phyloP scores from a whole-genome alignment of 768 basidiomycete species.

The Naematelia aurantialba region DNA sequence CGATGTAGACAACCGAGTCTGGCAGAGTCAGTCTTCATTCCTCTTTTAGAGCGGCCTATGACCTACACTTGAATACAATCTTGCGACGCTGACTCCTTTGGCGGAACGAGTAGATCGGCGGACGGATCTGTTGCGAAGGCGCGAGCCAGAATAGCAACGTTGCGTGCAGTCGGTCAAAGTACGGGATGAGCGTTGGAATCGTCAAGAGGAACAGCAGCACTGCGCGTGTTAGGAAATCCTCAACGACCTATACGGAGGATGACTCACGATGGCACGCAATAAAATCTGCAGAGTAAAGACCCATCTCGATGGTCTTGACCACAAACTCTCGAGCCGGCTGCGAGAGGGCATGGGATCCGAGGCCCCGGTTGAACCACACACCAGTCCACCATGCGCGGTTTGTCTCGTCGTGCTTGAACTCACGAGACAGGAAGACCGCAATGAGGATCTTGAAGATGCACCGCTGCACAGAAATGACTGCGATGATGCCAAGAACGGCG shows the following conservation, averaged over 20 bases:
- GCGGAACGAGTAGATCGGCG: slow-evolving; percentile 84
- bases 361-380: slow-evolving; percentile 86
- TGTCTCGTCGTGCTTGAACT: slow-evolving; percentile 99
- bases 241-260: not conserved
- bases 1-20: slow-evolving; percentile 69
- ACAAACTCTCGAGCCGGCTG: slow-evolving; percentile 96
- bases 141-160: slow-evolving; percentile 87
- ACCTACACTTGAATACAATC: slow-evolving; percentile 61
- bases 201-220: slow-evolving; percentile 86
- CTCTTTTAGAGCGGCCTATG: not conserved
- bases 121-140: slow-evolving; percentile 49
- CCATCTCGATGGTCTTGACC: slow-evolving; percentile 96
- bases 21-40: slow-evolving; percentile 37
- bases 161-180: slow-evolving; percentile 85
- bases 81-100: slow-evolving; percentile 83
- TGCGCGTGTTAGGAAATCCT: slow-evolving; percentile 9
- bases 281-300: slow-evolving; percentile 92
- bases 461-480: slow-evolving; percentile 81
- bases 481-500: slow-evolving; percentile 86
- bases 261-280: slow-evolving; percentile 53
- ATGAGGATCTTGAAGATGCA: slow-evolving; percentile 91
- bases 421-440: slow-evolving; percentile 86
- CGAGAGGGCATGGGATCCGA: slow-evolving; percentile 88
- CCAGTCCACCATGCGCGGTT: slow-evolving; percentile 98
- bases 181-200: slow-evolving; percentile 81